Base-by-base conservation (phyloP, 2,329 filamentous ascomycete species). In the Talaromyces albobiverticillius region DNA sequence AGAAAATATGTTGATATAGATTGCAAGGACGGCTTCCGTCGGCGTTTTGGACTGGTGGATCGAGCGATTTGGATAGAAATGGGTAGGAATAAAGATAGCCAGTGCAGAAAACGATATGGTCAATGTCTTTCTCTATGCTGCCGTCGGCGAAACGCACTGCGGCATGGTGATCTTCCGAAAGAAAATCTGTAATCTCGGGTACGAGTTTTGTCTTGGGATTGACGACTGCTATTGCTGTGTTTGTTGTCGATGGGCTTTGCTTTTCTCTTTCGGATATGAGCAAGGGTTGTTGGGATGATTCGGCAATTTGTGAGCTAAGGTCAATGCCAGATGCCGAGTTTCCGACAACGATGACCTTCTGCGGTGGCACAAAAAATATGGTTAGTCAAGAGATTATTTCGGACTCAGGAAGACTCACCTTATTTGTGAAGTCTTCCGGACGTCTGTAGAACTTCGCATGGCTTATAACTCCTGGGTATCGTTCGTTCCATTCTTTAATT, bases 131-230 rank as follows among this genome's bases (percentile, higher is more conserved):
- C 64, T 90, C 88, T 9, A 86, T 66, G 0, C 76, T 77, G 2
- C 87, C 87, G 63, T 90, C 99, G 70, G 99, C 94, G 76, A 99
- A 95, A 40, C 94, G 88, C 64, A 99, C 96, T 94, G 99, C 97
- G 34, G 93, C 80, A 77, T 96, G 96, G 26, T 92, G 77, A 63
- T 99, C 94, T 69, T 99, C 94, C 76, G 99, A 97, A 23, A 99
- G 80, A 78, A 99, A 99, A 72, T 97, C 94, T 47, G 94, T 94
- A 56, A 99, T 81, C 14, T 92, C 93, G 75, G 46, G 34, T 10
- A 49, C 32, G 8, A 36, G 14, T 16, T 26, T 16, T 14, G 25
- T 25, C 32, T 38, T 34, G 23, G 46, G 32, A 22, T 32, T 47
- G 25, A 51, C n/a, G 23, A 51, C 11, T 22, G 13, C 7, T 20